Evolutionary conservation across 495 filamentous ascomycete species (phyloP).

Genomic region (Neurospora intermedia): DNA sequence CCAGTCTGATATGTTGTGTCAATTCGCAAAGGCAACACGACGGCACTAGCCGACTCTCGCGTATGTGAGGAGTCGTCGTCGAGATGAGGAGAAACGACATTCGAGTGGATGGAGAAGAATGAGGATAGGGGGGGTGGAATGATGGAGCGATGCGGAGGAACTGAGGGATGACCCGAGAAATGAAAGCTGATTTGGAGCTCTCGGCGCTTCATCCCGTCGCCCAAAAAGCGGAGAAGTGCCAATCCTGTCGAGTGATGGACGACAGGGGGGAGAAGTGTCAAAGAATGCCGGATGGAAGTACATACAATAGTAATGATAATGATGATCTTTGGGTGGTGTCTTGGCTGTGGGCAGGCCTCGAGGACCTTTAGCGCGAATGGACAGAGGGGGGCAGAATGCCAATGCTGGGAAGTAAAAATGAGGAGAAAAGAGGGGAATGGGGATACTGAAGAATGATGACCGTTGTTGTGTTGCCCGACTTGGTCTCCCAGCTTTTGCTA

Average conservation of each 20-base stretch:
- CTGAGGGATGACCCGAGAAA: neutral
- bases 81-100: neutral
- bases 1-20: neutral
- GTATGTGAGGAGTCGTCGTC: neutral
- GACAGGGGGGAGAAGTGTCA: neutral
- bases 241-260: neutral
- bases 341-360: neutral
- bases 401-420: conserved; percentile 15
- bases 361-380: neutral
- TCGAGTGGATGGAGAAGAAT: neutral
- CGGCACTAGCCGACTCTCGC: neutral
- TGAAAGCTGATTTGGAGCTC: neutral
- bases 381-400: conserved; percentile 5
- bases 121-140: neutral
- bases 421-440: conserved; percentile 12
- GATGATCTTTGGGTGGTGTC: neutral
- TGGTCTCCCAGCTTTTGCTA: neutral
- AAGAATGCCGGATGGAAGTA: neutral
- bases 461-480: neutral
- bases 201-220: neutral
- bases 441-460: neutral
- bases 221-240: neutral
- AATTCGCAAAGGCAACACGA: neutral
- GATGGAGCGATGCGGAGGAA: neutral
- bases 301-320: neutral